Percentiles rank a stretch among this genome's conserved stretches.
Conservation (phyloP, 2,329 filamentous ascomycete genomes). For the Stagonosporopsis rhizophila region DNA sequence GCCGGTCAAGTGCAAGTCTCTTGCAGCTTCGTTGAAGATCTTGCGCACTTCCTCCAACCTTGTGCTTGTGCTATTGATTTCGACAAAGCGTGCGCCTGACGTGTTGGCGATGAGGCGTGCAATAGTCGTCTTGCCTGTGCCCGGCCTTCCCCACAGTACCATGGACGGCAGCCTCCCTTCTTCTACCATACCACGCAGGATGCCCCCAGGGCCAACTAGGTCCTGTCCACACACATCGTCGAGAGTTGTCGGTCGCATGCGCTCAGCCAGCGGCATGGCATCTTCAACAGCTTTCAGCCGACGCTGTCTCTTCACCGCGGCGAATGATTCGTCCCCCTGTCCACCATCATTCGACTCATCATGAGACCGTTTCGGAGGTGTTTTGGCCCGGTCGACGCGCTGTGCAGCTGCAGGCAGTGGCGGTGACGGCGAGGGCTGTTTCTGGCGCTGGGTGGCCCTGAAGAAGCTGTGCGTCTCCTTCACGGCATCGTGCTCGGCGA, state of each 20-base stretch:
- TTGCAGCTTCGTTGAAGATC: constrained; percentile 83
- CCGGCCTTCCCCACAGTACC: constrained; percentile 88
- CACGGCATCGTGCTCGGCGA: constrained; percentile 59
- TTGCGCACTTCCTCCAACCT: constrained; percentile 93
- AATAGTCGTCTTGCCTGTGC: constrained; percentile 89
- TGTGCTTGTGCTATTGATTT: constrained; percentile 91
- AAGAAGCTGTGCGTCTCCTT: constrained; percentile 60
- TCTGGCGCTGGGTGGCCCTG: constrained; percentile 56
- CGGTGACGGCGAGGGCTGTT: constrained; percentile 26
- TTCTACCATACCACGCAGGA: constrained; percentile 86
- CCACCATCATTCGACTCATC: constrained; percentile 28
- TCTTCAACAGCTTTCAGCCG: constrained; percentile 65
- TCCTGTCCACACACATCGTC: constrained; percentile 93
- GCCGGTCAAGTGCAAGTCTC: constrained; percentile 80
- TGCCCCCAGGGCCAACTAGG: constrained; percentile 82
- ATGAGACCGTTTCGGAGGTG: constrained; percentile 40
- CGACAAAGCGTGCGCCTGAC: constrained; percentile 80
- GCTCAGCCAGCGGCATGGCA: constrained; percentile 86
- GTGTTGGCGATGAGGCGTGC: constrained; percentile 86
- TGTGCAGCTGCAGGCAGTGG: constrained; percentile 21
- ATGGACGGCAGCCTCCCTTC: constrained; percentile 87
- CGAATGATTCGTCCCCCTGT: constrained; percentile 27
- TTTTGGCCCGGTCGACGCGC: constrained; percentile 30
- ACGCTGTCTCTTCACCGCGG: constrained; percentile 61
- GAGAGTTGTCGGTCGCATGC: constrained; percentile 84